Evolutionary conservation across 768 basidiomycete species (phyloP).

Genomic region (Tulasnella sp.): DNA sequence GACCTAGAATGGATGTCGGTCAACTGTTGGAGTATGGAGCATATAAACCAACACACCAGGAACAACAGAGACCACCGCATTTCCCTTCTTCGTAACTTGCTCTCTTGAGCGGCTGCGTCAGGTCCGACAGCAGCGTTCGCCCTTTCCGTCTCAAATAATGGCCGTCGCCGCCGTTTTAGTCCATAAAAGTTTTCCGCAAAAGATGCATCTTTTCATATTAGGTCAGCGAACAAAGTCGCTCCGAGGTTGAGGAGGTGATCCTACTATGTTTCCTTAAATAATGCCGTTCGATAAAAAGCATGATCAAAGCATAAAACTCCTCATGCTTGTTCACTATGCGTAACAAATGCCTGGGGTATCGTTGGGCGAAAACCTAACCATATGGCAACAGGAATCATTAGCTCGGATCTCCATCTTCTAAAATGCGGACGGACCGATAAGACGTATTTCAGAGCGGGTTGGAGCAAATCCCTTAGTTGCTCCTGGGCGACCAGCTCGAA

Average conservation of each 20-base stretch:
- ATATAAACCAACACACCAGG: slow-evolving; percentile 41
- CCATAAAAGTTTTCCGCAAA: slow-evolving; percentile 97
- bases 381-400: neutral
- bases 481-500: slow-evolving; percentile 93
- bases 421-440: slow-evolving; percentile 50
- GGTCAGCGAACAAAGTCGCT: neutral
- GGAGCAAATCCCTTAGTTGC: slow-evolving; percentile 79
- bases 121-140: slow-evolving; percentile 55
- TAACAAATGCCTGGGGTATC: slow-evolving; percentile 84
- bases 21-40: neutral
- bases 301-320: slow-evolving; percentile 82
- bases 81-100: slow-evolving; percentile 53
- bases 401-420: neutral
- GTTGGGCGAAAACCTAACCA: slow-evolving; percentile 82
- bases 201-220: slow-evolving; percentile 58
- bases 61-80: slow-evolving; percentile 66
- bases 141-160: slow-evolving; percentile 57
- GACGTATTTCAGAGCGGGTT: slow-evolving; percentile 90
- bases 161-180: slow-evolving; percentile 62
- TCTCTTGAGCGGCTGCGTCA: slow-evolving; percentile 38
- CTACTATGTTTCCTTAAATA: slow-evolving; percentile 78
- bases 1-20: slow-evolving; percentile 37
- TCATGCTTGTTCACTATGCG: slow-evolving; percentile 90
- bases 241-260: slow-evolving; percentile 22
- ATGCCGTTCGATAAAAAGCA: slow-evolving; percentile 82